Conservation (phyloP, 2,329 filamentous ascomycete species). For the Drechmeria coniospora region DNA sequence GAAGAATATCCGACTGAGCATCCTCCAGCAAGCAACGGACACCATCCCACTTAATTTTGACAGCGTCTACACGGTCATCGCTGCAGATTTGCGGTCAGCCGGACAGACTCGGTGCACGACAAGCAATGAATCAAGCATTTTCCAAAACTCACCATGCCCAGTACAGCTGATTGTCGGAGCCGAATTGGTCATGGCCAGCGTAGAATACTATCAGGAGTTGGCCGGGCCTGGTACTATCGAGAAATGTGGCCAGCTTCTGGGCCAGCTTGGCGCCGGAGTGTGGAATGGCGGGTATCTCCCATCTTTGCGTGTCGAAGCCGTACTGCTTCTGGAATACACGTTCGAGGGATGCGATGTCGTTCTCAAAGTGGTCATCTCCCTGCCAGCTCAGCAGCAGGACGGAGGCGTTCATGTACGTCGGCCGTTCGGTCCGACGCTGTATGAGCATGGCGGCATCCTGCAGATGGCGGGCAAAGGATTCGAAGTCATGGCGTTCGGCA, state of each 20-base stretch:
- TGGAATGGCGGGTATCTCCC: slow-evolving; percentile 42
- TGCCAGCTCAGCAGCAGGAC: slow-evolving; percentile 49
- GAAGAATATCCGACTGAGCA: slow-evolving; percentile 44
- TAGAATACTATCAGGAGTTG: slow-evolving; percentile 52
- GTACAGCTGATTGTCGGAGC: slow-evolving; percentile 45
- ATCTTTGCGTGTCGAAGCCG: slow-evolving; percentile 44
- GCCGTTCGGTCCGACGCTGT: slow-evolving; percentile 44
- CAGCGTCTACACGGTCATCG: slow-evolving; percentile 40
- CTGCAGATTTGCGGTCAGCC: slow-evolving; percentile 22
- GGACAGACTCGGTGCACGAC: background rate
- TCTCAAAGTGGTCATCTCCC: slow-evolving; percentile 37
- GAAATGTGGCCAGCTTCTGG: slow-evolving; percentile 43
- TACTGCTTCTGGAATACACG: slow-evolving; percentile 43
- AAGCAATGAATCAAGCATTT: background rate
- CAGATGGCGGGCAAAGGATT: slow-evolving; percentile 50
- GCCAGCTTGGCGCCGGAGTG: slow-evolving; percentile 47
- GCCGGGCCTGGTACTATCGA: slow-evolving; percentile 40
- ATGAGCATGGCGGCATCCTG: slow-evolving; percentile 55
- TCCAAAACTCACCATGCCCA: slow-evolving; percentile 45
- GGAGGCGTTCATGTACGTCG: slow-evolving; percentile 41
- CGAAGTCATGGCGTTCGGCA: slow-evolving; percentile 44
- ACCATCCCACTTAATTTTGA: slow-evolving; percentile 48
- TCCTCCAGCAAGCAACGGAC: slow-evolving; percentile 47
- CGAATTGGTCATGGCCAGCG: slow-evolving; percentile 43
- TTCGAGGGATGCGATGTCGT: slow-evolving; percentile 39